Percentiles rank a stretch among this genome's conserved stretches.
Evolutionary conservation across 208 protist genomes (phyloP).

Genomic region (Leishmania aethiopica): DNA sequence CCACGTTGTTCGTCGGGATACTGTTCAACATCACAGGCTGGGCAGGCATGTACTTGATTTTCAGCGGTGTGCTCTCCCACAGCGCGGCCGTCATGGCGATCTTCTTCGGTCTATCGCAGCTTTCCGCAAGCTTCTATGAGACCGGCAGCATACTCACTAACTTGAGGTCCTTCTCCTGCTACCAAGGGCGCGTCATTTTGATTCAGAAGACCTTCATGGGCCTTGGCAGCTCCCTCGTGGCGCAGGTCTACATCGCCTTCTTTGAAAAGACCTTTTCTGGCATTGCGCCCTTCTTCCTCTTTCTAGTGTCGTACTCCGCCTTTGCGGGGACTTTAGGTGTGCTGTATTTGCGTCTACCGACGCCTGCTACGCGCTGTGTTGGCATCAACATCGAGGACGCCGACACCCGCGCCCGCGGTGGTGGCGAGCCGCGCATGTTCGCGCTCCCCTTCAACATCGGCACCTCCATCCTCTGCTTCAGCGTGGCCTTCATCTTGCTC

Average conservation of each 20-base stretch:
- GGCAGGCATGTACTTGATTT: constrained; percentile 74
- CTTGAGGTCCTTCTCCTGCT: constrained; percentile 72
- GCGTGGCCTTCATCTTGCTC: constrained; percentile 50
- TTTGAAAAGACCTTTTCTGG: constrained; percentile 45
- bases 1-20: constrained; percentile 59
- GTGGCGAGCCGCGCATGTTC: constrained; percentile 63
- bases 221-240: constrained; percentile 75
- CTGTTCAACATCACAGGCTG: constrained; percentile 70
- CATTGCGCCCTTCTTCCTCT: constrained; percentile 71
- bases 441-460: constrained; percentile 66
- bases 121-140: constrained; percentile 87
- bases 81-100: constrained; percentile 57
- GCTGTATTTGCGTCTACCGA: constrained; percentile 56
- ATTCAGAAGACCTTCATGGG: constrained; percentile 92
- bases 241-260: constrained; percentile 76
- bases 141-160: constrained; percentile 79
- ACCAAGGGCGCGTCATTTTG: constrained; percentile 75
- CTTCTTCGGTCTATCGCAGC: constrained; percentile 76
- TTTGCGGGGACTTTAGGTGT: constrained; percentile 58
- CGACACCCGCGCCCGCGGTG: constrained; percentile 41
- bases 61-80: constrained; percentile 47
- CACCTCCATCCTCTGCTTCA: constrained; percentile 49
- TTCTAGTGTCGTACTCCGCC: constrained; percentile 59
- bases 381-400: constrained; percentile 70
- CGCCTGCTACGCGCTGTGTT: constrained; percentile 47